These are phyloP conservation scores for Leucogyrophana mollusca DNA, from an alignment of 768 basidiomycete species.

Conservation along the genomic window DNA sequence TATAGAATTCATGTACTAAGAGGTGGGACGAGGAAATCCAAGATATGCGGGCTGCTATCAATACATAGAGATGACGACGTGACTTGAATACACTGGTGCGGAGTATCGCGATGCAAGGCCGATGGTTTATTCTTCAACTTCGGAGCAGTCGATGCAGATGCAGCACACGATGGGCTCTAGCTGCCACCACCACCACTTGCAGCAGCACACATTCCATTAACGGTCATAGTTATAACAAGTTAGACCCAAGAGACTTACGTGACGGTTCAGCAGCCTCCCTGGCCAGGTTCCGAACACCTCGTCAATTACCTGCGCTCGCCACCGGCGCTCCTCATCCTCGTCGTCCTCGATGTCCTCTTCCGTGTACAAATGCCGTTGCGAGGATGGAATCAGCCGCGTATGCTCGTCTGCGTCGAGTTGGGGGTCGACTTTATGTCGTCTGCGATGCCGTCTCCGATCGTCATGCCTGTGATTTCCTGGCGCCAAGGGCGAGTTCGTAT, in stretches of 20 bases:
- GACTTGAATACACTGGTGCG: too few relatives aligned
- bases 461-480: conserved; percentile 17
- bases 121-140: conserved; percentile 48
- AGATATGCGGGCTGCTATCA: too few relatives aligned
- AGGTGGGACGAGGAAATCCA: too few relatives aligned
- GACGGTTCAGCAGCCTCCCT: conserved; percentile 60
- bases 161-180: conserved; percentile 64
- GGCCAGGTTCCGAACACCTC: conserved; percentile 68
- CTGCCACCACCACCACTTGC: conserved; percentile 86
- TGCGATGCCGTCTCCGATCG: conserved; percentile 14
- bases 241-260: conserved; percentile 43
- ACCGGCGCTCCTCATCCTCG: conserved; percentile 32
- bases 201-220: conserved; percentile 4
- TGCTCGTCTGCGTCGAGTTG: conserved; percentile 31
- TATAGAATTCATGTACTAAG: too few relatives aligned
- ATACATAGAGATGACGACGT: too few relatives aligned
- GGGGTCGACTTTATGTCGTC: conserved; percentile 3
- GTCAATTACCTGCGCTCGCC: conserved; percentile 46
- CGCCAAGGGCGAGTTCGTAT: conserved; percentile 10
- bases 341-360: conserved; percentile 24
- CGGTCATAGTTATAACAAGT: neutral
- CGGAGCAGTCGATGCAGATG: conserved; percentile 50
- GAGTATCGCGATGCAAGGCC: too few relatives aligned
- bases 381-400: conserved; percentile 36
- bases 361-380: conserved; percentile 17